A percentile compares a stretch with the other conserved stretches of the same genome.
phyloP scores from a whole-genome alignment of 2,329 filamentous ascomycete genomes.

The Orbilia quercus region DNA sequence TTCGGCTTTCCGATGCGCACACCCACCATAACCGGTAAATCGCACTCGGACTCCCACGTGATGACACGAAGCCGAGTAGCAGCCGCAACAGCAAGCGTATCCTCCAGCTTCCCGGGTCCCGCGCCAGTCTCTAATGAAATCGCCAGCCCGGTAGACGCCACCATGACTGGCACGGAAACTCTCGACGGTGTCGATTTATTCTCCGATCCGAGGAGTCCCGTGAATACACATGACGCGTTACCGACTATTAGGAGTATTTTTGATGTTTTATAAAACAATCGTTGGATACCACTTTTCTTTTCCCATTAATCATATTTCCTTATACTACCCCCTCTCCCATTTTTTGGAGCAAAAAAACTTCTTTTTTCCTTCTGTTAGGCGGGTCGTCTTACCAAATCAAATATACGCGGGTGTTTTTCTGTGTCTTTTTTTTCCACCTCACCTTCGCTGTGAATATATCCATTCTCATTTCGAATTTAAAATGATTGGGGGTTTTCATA shows the following conservation, averaged over 20 bases:
- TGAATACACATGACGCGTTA: constrained; percentile 56
- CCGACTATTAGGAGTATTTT: constrained; percentile 60
- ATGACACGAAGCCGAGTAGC: constrained; percentile 38
- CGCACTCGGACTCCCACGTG: constrained; percentile 38
- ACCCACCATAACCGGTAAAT: constrained; percentile 49
- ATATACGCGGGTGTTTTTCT: constrained; percentile 51
- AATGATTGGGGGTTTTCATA: constrained; percentile 15
- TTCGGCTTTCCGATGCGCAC: constrained; percentile 52
- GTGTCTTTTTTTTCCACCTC: constrained; percentile 28
- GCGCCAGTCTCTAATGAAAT: constrained; percentile 57
- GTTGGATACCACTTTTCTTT: constrained; percentile 30
- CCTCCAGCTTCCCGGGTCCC: constrained; percentile 46
- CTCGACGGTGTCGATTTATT: constrained; percentile 56
- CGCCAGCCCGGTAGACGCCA: constrained; percentile 43
- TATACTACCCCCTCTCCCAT: constrained; percentile 19
- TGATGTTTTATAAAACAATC: constrained; percentile 58
- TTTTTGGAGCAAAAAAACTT: constrained; percentile 35
- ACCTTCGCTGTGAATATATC: constrained; percentile 53
- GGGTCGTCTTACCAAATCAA: constrained; percentile 54
- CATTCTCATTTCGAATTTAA: constrained; percentile 12
- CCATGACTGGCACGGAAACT: constrained; percentile 45
- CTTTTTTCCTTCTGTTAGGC: constrained; percentile 52
- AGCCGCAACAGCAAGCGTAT: constrained; percentile 15
- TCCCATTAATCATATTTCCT: too few relatives aligned
- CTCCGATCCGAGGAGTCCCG: constrained; percentile 59